Base-by-base conservation (phyloP, 768 basidiomycete species). In the Galerina sulciceps region DNA sequence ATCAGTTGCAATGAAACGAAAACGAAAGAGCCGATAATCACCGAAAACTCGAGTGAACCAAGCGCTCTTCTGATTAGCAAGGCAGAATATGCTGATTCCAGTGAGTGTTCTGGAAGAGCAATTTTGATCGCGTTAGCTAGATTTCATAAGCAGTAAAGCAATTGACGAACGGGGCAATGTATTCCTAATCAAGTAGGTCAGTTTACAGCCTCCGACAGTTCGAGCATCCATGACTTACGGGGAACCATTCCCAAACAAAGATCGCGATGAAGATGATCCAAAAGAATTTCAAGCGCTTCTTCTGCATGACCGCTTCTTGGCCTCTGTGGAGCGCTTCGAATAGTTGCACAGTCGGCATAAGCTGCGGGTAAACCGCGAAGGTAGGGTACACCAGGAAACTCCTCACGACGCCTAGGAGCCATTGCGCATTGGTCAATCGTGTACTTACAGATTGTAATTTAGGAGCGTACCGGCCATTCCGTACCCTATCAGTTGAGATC, bases 371-470 rank as follows among this genome's bases (percentile, higher is more conserved):
- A 47, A 75, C 75, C 4, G 74, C 71, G 53, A 68, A 79, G 1
- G 80, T 81, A 4, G 84, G 75, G 41, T 82, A 81, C 3, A 85
- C 80, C 40, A 83, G 75, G 64, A 84, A 77, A 20, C 78, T 72
- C 11, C 79, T 67, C 67, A 71, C 71, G 10, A 73, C 61, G 14
- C 69, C 69, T 70, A 22, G 15, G n/a, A 17, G 38, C 15, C 1
- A 68, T 43, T 73, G 68, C n/a, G 26, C 17, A 14, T 31, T 13
- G 10, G 20, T 9, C 22, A 6, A 36, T 37, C 4, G 13, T 6
- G 26, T 5, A 45, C 61, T 23, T 18, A 63, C 26, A 31, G 26
- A 8, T 31, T 4, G 26, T 8, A 4, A 31, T 4, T 4, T 8
- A 31, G 8, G 26, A 31, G 26, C 26, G 26, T 31, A 31, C 73